These are phyloP conservation scores for Penicillium hordei DNA, from an alignment of 2,329 filamentous ascomycete genomes.

Conservation along the genomic window DNA sequence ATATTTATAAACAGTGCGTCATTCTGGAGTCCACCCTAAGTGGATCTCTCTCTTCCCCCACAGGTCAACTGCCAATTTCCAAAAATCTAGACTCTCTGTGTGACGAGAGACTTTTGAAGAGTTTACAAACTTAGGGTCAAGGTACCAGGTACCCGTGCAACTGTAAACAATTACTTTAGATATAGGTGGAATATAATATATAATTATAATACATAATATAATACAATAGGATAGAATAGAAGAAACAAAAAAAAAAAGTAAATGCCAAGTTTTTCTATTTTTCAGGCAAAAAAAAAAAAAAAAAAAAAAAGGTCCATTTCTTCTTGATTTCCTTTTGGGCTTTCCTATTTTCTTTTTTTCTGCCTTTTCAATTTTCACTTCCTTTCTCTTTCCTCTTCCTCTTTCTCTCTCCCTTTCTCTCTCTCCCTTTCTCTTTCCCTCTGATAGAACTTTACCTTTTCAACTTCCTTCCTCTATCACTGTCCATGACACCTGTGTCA, in stretches of 20 bases:
- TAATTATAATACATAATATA: neutral
- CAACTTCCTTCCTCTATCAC: neutral
- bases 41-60: constrained; percentile 5
- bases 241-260: neutral
- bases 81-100: constrained; percentile 9
- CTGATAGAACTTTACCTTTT: constrained; percentile 2
- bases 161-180: neutral
- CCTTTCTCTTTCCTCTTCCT: constrained; percentile 9
- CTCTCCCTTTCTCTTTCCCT: constrained; percentile 13
- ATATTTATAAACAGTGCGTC: neutral
- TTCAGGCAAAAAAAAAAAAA: constrained; percentile 5
- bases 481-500: neutral
- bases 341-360: neutral
- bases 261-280: constrained; percentile 16
- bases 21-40: neutral
- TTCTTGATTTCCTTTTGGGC: neutral
- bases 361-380: constrained; percentile 8
- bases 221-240: neutral
- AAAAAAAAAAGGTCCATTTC: constrained; percentile 7
- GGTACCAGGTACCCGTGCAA: constrained; percentile 23
- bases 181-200: neutral
- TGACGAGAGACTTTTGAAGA: constrained; percentile 1
- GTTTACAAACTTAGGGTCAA: constrained; percentile 5
- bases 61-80: constrained; percentile 12
- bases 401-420: constrained; percentile 10